phyloP scores from a whole-genome alignment of 2,329 filamentous ascomycete genomes.

The Bipolaris gigantea region DNA sequence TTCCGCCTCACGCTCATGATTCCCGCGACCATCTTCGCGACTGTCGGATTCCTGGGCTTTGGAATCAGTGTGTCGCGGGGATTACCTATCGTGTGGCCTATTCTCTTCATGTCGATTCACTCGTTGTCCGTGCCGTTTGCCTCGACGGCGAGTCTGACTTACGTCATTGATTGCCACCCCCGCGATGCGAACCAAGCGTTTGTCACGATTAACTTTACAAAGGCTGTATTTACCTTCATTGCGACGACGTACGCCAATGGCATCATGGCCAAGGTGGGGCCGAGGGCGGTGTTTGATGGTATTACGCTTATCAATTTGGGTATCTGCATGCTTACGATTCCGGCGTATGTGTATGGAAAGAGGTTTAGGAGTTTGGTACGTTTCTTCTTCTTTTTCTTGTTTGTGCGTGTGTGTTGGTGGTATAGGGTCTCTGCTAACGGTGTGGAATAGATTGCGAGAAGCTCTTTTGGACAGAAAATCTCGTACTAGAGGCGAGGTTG shows the following conservation, averaged over 20 bases:
- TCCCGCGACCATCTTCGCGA: slow-evolving; percentile 36
- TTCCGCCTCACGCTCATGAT: slow-evolving; percentile 61
- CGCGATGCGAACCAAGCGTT: slow-evolving; percentile 47
- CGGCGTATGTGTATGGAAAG: slow-evolving; percentile 56
- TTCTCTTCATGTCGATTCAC: slow-evolving; percentile 45
- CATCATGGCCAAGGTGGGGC: slow-evolving; percentile 59
- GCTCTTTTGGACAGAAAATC: slow-evolving; percentile 23
- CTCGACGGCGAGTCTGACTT: slow-evolving; percentile 44
- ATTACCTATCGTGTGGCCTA: slow-evolving; percentile 30
- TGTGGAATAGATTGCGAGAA: slow-evolving; percentile 20
- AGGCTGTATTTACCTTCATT: slow-evolving; percentile 55
- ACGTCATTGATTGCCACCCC: slow-evolving; percentile 49
- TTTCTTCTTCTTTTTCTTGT: background rate
- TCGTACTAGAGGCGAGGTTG: slow-evolving; percentile 7
- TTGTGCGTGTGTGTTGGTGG: background rate
- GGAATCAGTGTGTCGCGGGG: slow-evolving; percentile 41
- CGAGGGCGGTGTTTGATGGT: slow-evolving; percentile 68
- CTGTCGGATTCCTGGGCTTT: slow-evolving; percentile 48
- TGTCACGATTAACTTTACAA: slow-evolving; percentile 49
- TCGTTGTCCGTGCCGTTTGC: slow-evolving; percentile 45
- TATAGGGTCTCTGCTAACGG: background rate
- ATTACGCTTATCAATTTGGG: slow-evolving; percentile 72
- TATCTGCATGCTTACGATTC: slow-evolving; percentile 73
- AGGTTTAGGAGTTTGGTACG: slow-evolving; percentile 32
- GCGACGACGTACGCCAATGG: slow-evolving; percentile 81